Evolutionary conservation across 257 asterid genomes (phyloP).

Genomic region (Jacaranda mimosifolia): DNA sequence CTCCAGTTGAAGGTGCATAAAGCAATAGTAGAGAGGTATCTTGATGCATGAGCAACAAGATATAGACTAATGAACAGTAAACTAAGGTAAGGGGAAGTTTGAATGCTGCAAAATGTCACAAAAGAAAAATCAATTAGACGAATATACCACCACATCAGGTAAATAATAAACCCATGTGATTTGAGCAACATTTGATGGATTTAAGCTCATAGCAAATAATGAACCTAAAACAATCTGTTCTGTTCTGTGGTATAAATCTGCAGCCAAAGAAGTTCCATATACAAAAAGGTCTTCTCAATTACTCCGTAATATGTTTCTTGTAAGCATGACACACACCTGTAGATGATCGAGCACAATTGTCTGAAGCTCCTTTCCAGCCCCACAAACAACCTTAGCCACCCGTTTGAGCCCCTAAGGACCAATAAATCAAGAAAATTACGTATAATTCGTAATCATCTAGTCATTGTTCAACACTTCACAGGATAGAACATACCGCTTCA

Average conservation of each 20-base stretch:
- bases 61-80: slow-evolving; percentile 4
- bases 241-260: slow-evolving; percentile 6
- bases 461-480: slow-evolving; percentile 25
- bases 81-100: slow-evolving; percentile 20
- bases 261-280: slow-evolving; percentile 23
- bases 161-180: slow-evolving; percentile 8
- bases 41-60: slow-evolving; percentile 9
- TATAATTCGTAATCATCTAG: slow-evolving; percentile 29
- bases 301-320: slow-evolving; percentile 13
- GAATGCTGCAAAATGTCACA: slow-evolving; percentile 10
- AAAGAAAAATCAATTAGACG: slow-evolving; percentile 20
- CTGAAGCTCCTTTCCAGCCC: slow-evolving; percentile 96
- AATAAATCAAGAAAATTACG: slow-evolving; percentile 33
- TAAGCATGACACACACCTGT: slow-evolving; percentile 59
- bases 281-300: slow-evolving; percentile 5
- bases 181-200: not conserved
- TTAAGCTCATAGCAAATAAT: slow-evolving; percentile 20
- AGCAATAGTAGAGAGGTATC: slow-evolving; percentile 7
- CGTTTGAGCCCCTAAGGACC: slow-evolving; percentile 82
- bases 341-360: slow-evolving; percentile 80
- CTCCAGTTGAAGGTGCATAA: slow-evolving; percentile 25
- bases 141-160: slow-evolving; percentile 5
- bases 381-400: slow-evolving; percentile 76
- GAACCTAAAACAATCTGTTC: slow-evolving; percentile 20
- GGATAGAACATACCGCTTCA: slow-evolving; percentile 77